A percentile compares a stretch with the other conserved stretches of the same genome.
Evolutionary conservation across 2,329 filamentous ascomycete genomes (phyloP).

Genomic region (Hypoxylon sp.): DNA sequence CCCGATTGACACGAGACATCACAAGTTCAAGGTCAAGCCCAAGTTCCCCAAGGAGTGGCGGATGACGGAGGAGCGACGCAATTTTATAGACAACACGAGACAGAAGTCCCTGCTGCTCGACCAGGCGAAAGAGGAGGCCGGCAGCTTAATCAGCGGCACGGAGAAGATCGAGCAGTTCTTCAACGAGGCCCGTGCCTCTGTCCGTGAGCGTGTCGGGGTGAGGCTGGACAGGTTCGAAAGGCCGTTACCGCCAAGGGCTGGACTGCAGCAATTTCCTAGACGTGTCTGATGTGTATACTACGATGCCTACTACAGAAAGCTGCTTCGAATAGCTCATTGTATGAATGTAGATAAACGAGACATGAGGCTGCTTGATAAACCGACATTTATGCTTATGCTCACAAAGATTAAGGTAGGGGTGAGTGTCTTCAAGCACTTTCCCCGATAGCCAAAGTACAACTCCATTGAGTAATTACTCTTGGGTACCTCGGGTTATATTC

Average conservation of each 20-base stretch:
- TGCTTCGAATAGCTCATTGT: conserved; percentile 15
- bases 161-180: conserved; percentile 55
- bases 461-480: too few relatives aligned
- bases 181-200: not conserved
- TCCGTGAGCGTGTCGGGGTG: conserved; percentile 3
- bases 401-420: too few relatives aligned
- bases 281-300: conserved; percentile 18
- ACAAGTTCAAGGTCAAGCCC: conserved; percentile 71
- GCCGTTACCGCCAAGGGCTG: not conserved
- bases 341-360: conserved; percentile 31
- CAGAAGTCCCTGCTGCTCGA: conserved; percentile 62
- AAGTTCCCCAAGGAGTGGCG: conserved; percentile 85
- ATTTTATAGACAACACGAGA: conserved; percentile 70
- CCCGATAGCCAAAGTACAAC: too few relatives aligned
- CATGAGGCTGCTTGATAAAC: too few relatives aligned
- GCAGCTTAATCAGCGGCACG: conserved; percentile 66
- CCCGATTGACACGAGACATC: conserved; percentile 87
- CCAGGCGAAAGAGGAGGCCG: conserved; percentile 59
- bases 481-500: too few relatives aligned
- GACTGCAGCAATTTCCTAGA: not conserved
- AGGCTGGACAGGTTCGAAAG: not conserved
- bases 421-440: too few relatives aligned
- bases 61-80: conserved; percentile 73
- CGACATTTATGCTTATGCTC: too few relatives aligned
- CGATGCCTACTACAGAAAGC: conserved; percentile 2